Evolutionary conservation across 2,329 filamentous ascomycete genomes (phyloP), one percentile per base, ranked within the genome.

Genomic region (Penicillium sp.): DNA sequence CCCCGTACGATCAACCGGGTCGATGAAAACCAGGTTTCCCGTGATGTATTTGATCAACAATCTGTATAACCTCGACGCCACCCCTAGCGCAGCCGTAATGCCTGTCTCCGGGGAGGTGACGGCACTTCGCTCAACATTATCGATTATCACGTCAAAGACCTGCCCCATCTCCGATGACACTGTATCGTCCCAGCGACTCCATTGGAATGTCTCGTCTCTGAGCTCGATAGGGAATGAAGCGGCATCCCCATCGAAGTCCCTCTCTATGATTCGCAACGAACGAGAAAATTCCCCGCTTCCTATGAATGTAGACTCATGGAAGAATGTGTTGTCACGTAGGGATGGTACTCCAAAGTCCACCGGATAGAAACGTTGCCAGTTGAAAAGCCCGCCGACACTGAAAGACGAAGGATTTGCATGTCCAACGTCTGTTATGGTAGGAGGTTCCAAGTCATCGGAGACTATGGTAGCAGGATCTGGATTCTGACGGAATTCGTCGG

Each of bases 171-270:
- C 74, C 2, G 78, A 77, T 31, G 76, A 80, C 1, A 83, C 78
- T 13, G 76, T 74, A 46, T 86, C 82, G 50, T 77, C 80, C 83
- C 83, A 86, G 4, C 76, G 64, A 27, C 78, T 75, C 77, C 82
- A 86, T 50, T 71, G 70, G 54, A 75, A 68, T 3, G 55, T 65
- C 32, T 65, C 61, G 23, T 69, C 65, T 15, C 66, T 66, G 32
- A 77, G 57, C 8, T 63, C 59, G 21, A 84, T 68, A 6, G 62
- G 63, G 49, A 72, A 67, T 63, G 70, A 65, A 15, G 78, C 76
- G 37, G 68, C 67, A 46, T 66, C 61, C 31, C 68, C 61, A 56
- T 82, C 78, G 27, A 84, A 56, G 58, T 81, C 67, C 39, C 79
- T 70, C 7, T 66, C 60, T 21, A 52, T 47, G 12, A 80, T 18